These are phyloP conservation scores for Aureobasidium subglaciale DNA, from an alignment of 2,329 filamentous ascomycete species.

Conservation along the genomic window DNA sequence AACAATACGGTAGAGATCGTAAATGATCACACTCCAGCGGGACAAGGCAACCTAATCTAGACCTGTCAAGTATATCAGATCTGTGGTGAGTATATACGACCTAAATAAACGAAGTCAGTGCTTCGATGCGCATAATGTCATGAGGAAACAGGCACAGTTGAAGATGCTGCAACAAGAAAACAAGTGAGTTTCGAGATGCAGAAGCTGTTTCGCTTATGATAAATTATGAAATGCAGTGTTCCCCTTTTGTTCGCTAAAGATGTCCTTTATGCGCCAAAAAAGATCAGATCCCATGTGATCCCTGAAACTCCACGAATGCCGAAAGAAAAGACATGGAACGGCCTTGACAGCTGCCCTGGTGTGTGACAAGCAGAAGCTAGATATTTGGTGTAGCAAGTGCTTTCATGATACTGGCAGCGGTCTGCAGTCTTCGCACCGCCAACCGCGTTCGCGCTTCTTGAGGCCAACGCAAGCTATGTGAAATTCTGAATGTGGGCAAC, in stretches of 20 bases:
- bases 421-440: constrained; percentile 21
- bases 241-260: neutral
- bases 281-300: neutral
- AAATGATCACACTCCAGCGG: no score
- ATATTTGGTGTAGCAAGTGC: neutral
- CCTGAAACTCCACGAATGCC: neutral
- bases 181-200: neutral
- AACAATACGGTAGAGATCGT: no score
- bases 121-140: neutral
- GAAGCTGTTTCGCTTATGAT: neutral
- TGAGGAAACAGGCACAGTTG: neutral
- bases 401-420: neutral
- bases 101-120: no score
- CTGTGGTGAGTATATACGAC: no score
- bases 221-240: neutral
- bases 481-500: constrained; percentile 20
- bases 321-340: neutral
- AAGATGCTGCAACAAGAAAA: neutral
- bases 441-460: constrained; percentile 13
- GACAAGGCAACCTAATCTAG: no score
- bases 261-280: neutral
- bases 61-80: no score
- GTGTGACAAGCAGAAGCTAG: neutral
- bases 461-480: constrained; percentile 24
- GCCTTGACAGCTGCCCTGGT: neutral